Base-by-base conservation (phyloP, 2,329 filamentous ascomycete genomes). In the Fusarium sp. region DNA sequence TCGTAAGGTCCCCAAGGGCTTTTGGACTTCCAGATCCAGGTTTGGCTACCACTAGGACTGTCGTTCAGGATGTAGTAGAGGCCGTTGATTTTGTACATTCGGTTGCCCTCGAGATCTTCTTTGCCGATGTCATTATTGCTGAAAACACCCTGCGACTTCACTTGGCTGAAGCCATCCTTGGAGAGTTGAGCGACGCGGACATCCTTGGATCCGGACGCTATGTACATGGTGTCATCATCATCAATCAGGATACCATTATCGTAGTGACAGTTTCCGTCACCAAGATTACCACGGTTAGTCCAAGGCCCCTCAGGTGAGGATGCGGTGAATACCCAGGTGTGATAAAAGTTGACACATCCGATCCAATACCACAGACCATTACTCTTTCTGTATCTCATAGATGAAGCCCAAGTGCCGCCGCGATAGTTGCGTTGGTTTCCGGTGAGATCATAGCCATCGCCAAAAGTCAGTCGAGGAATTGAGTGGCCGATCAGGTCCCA, bases 231-330 rank as follows among this genome's bases (percentile, higher is more conserved):
- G 58, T 88, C 86, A 33, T 88, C 82, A 26, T 87, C 84, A 50
- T 89, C 86, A 34, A 89, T 81, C n/a, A 89, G 73, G 1, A 89
- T 74, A 0, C 87, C 86, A 18, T 79, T 82, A 72, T 89, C 87
- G 67, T 89, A 89, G 69, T 86, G 88, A 74, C 86, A 89, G 16
- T 52, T 65, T 3, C 42, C 44, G 2, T 73, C 79, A 1, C 75
- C 77, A 16, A 82, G 75, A 10, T 73, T 79, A 2, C 75, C 77
- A 37, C 71, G 65, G 45, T 80, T 76, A 12, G 64, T 78, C 83
- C 83, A 86, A 0, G 82, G 82, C 0, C 81, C 83, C 2, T 77
- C 76, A 6, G 78, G 78, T 11, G 75, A 74, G 5, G 75, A 50
- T 0, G 86, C 80, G 0, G 85, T 86, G 68, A 83, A 89, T 36